These are phyloP conservation scores for Liquidambar formosana DNA, from an alignment of 164 flowering plant genomes.

Conservation along the genomic window DNA sequence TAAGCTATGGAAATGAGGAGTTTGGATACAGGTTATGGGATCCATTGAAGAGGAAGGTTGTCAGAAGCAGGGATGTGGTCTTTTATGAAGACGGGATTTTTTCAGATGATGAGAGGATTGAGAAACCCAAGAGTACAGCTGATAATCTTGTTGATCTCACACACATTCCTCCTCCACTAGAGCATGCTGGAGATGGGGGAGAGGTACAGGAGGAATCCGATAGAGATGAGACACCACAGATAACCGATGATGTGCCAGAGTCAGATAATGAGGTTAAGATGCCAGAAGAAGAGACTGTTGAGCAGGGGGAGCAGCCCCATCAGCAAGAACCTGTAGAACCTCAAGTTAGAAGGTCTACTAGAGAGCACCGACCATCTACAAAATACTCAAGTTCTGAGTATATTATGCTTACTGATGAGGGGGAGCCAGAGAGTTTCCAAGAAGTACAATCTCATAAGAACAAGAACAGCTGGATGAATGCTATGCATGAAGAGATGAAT, in stretches of 20 bases:
- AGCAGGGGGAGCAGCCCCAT: conserved; percentile 2
- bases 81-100: conserved; percentile 8
- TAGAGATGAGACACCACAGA: too few species aligned
- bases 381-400: conserved; percentile 5
- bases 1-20: conserved; percentile 14
- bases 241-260: conserved; percentile 1
- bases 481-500: background rate
- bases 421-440: conserved; percentile 10
- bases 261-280: conserved; percentile 3
- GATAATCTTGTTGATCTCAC: background rate
- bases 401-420: conserved; percentile 6
- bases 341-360: conserved; percentile 1
- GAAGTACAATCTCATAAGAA: background rate
- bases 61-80: conserved; percentile 8
- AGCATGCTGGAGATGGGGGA: background rate
- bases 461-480: background rate
- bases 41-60: conserved; percentile 1
- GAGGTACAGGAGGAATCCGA: too few species aligned
- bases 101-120: background rate
- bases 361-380: background rate
- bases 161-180: background rate
- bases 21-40: conserved; percentile 7
- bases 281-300: background rate
- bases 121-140: too few species aligned
- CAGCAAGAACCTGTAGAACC: background rate